These are phyloP conservation scores for Salix koriyanagi DNA, from an alignment of 345 rosid genomes.

Conservation along the genomic window DNA sequence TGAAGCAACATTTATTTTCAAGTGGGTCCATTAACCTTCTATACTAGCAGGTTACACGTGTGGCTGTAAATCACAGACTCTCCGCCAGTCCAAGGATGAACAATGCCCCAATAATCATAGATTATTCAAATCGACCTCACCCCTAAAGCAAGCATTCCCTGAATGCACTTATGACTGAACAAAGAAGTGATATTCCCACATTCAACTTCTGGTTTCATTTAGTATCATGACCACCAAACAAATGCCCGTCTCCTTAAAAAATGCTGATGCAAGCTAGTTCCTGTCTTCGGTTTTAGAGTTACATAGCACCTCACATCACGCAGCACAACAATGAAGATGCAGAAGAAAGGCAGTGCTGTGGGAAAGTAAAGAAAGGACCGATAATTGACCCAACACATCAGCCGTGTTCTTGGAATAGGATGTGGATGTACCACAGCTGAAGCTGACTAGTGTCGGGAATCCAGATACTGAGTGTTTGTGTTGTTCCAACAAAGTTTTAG, in stretches of 20 bases:
- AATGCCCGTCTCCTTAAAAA: not conserved
- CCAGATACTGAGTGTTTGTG: constrained; percentile 83
- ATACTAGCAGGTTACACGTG: not conserved
- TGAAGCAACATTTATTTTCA: not conserved
- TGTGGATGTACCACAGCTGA: constrained; percentile 97
- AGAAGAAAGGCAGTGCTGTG: not conserved
- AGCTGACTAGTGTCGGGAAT: constrained; percentile 81
- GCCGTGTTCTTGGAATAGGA: constrained; percentile 52
- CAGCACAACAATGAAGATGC: not conserved
- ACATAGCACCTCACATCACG: not conserved
- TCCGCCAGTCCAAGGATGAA: not conserved
- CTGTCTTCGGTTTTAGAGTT: not conserved
- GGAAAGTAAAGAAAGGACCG: constrained; percentile 12
- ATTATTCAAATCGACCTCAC: not conserved
- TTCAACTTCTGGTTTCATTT: not conserved
- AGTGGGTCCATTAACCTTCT: not conserved
- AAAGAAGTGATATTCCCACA: not conserved
- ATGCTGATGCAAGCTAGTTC: not conserved
- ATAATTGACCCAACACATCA: constrained; percentile 69
- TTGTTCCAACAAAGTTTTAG: constrained; percentile 76
- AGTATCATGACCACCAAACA: not conserved
- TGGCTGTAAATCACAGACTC: not conserved
- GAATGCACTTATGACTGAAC: not conserved
- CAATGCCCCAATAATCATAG: not conserved
- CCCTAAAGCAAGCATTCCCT: not conserved